These are phyloP conservation scores for Pseudocercospora macadamiae DNA, from an alignment of 2,329 filamentous ascomycete species.

Conservation along the genomic window DNA sequence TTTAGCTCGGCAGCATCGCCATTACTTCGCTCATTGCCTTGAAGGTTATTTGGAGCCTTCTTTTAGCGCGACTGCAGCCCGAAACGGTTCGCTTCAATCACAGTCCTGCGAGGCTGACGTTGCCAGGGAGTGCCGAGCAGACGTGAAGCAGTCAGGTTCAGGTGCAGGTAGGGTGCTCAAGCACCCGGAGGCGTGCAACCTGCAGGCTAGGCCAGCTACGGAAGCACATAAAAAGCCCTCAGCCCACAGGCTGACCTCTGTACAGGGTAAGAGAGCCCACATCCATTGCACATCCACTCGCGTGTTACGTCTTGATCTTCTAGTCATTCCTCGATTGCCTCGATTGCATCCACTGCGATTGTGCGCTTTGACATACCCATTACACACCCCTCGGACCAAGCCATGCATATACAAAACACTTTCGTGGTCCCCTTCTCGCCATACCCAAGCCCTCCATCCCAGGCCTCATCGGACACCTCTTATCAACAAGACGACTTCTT, in stretches of 20 bases:
- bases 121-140: slow-evolving; percentile 21
- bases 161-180: slow-evolving; percentile 14
- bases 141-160: slow-evolving; percentile 12
- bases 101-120: slow-evolving; percentile 23
- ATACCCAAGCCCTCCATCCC: slow-evolving; percentile 35
- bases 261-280: slow-evolving; percentile 26
- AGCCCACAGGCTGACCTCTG: slow-evolving; percentile 19
- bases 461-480: slow-evolving; percentile 23
- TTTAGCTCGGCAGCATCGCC: slow-evolving; percentile 27
- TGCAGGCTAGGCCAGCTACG: slow-evolving; percentile 21
- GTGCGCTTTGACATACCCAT: slow-evolving; percentile 14
- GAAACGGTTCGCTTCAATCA: slow-evolving; percentile 26
- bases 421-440: slow-evolving; percentile 26
- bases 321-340: slow-evolving; percentile 18
- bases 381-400: slow-evolving; percentile 10
- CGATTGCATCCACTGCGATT: slow-evolving; percentile 13
- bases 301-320: slow-evolving; percentile 19
- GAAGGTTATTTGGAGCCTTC: slow-evolving; percentile 25
- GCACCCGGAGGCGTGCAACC: slow-evolving; percentile 2
- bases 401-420: slow-evolving; percentile 26
- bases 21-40: slow-evolving; percentile 26
- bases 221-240: slow-evolving; percentile 25
- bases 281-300: slow-evolving; percentile 15
- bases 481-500: slow-evolving; percentile 22
- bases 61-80: slow-evolving; percentile 27